Base-by-base conservation (phyloP, 1,139 yeast genomes). In the Nadsonia commutata region DNA sequence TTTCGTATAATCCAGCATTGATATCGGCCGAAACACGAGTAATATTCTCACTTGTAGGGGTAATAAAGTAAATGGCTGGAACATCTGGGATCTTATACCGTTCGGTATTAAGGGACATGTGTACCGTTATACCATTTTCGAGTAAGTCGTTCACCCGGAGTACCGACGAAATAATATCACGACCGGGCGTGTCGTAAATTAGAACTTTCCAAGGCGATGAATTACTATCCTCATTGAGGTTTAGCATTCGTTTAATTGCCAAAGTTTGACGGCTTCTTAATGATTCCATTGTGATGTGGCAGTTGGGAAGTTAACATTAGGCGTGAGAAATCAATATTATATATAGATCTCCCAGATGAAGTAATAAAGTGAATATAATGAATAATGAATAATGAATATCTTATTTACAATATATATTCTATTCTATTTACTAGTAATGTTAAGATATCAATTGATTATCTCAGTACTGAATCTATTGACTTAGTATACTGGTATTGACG, bases 51-150 rank as follows among this genome's bases (percentile, higher is more conserved):
- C 71, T 66, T 0, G 94, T 82, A 3, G 98, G 98, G 47, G 83
- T 82, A 39, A 90, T 78, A 54, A 93, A 88, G 63, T 93, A 90
- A 40, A 93, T 76, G 2, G 78, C 98, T 1, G 97, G 95, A 7
- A 88, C 97, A 55, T 90, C 98, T 1, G 94, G 85, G 44, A 90
- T 70, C 2, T 90, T 74, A 20, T 88, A 74, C 49, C 98, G 68
- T 46, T 74, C 74, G 41, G 83, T 68, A 46, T 70, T 69, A 45
- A 88, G 75, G 46, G 81, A 64, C 49, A 90, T 71, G 59, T 90
- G 97, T 52, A 86, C 81, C 0, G 98, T 90, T 45, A 90, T 78
- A 4, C 97, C 97, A 55, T 85, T 82, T 50, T 80, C 76, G 55
- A 88, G 70, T 52, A 90, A 68, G 58, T 93, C 98, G 56, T 85